phyloP scores from a whole-genome alignment of 1,284 basidiomycete species.

The Tilletia setariae region DNA sequence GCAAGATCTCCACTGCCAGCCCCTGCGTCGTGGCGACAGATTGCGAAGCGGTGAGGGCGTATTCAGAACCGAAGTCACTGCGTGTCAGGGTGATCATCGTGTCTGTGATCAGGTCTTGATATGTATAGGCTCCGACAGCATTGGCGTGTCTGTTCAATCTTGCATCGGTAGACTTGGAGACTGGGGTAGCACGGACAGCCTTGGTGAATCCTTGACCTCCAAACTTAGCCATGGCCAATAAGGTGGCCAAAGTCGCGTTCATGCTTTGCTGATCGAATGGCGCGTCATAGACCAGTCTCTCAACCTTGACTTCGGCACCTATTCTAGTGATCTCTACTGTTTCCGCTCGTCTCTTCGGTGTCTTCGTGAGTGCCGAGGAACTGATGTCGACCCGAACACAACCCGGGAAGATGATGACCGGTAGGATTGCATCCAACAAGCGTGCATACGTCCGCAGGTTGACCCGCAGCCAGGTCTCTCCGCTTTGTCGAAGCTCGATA shows the following conservation, averaged over 20 bases:
- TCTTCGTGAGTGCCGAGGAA: not conserved
- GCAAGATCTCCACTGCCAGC: conserved; percentile 73
- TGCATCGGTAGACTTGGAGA: not conserved
- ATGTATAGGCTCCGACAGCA: not conserved
- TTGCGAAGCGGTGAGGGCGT: conserved; percentile 70
- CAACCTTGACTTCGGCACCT: conserved; percentile 57
- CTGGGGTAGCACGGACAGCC: conserved; percentile 21
- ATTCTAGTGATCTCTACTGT: not conserved
- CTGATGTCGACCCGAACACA: conserved; percentile 2
- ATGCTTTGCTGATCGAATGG: conserved; percentile 74
- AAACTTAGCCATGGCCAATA: conserved; percentile 75
- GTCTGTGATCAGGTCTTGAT: conserved; percentile 17
- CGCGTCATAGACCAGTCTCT: conserved; percentile 67
- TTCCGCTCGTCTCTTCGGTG: not conserved
- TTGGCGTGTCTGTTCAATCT: not conserved
- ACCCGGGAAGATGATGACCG: conserved; percentile 28
- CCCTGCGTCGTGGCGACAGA: conserved; percentile 65
- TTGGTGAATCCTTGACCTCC: conserved; percentile 77
- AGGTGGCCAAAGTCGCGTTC: conserved; percentile 66
- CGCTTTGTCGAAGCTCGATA: conserved; percentile 29
- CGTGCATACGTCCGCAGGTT: conserved; percentile 38
- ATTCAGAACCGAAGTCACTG: conserved; percentile 59
- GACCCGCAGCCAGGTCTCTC: conserved; percentile 40
- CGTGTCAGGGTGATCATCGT: not conserved
- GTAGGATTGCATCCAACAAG: conserved; percentile 34